Evolutionary conservation across 148 eudicot genomes (phyloP), one percentile per base, ranked within the genome.

Genomic region (Spergularia bocconei): DNA sequence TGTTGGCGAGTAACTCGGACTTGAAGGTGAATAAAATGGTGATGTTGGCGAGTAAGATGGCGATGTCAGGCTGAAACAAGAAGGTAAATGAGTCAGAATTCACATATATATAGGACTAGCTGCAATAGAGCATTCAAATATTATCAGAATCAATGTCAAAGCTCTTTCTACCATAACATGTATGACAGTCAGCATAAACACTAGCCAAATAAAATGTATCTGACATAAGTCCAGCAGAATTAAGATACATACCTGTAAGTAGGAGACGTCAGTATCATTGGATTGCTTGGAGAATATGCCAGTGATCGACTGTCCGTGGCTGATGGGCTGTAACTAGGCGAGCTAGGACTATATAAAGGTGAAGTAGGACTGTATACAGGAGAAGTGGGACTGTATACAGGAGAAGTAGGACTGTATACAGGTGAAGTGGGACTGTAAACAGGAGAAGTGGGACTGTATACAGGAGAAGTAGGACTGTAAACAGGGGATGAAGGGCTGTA

Each of bases 341-440:
- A 70, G 6, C 61, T 57, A 15, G 73, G 73, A 20, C 62, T 47
- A 55, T 72, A 72, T 5, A 38, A 33, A 4, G 87, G 84, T 4
- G 84, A 81, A 0, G 85, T 84, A 0, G 84, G 87, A 75, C 85
- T 81, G 67, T 84, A 84, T 5, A 78, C 67, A 2, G 86, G 86
- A 5, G 86, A 84, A 8, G 84, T 80, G 0, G 73, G 73, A 20
- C 62, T 47, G 36, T 72, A 72, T 5, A 38, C 16, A 4, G 87
- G 84, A 2, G 84, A 81, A 0, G 85, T 84, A 0, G 84, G 87
- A 75, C 85, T 81, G 67, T 84, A 84, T 5, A 78, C 67, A 2
- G 86, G 86, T 8, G 86, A 84, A 8, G 84, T 80, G 0, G 87
- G 87, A 70, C 80, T 84, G 79, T 84, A 84, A 0, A 76, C 23